Conservation (phyloP, 2,329 filamentous ascomycete genomes). For the Cladosporium colombiae region DNA sequence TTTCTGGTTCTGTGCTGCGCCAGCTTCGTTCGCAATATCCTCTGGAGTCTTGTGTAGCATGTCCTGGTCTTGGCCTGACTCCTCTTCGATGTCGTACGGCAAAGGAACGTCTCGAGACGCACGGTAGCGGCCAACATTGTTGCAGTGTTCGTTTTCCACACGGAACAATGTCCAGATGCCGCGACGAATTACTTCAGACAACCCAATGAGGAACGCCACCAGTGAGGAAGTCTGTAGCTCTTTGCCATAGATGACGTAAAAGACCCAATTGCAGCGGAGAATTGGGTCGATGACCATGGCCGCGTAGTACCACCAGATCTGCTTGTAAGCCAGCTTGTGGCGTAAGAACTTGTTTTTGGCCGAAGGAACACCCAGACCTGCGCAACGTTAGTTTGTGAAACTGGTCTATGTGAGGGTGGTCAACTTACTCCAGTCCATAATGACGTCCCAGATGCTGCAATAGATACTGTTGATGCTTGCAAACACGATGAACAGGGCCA, state of each 20-base stretch:
- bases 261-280: slow-evolving; percentile 90
- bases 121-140: slow-evolving; percentile 86
- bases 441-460: slow-evolving; percentile 85
- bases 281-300: slow-evolving; percentile 83
- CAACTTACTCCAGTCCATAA: slow-evolving; percentile 79
- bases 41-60: slow-evolving; percentile 13
- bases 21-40: background rate
- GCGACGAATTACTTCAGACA: slow-evolving; percentile 79
- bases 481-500: slow-evolving; percentile 75
- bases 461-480: slow-evolving; percentile 83
- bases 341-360: slow-evolving; percentile 63
- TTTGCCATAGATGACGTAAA: slow-evolving; percentile 81
- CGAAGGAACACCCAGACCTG: slow-evolving; percentile 69
- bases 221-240: slow-evolving; percentile 80
- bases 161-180: slow-evolving; percentile 92
- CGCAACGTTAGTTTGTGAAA: slow-evolving; percentile 1
- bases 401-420: background rate
- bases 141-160: slow-evolving; percentile 96
- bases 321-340: slow-evolving; percentile 70
- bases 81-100: slow-evolving; percentile 63
- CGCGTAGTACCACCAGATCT: slow-evolving; percentile 78
- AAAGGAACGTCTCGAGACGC: slow-evolving; percentile 84
- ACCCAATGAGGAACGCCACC: slow-evolving; percentile 74
- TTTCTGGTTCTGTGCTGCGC: background rate
- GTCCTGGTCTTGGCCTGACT: background rate